phyloP scores from a whole-genome alignment of 192 early-diverging fungal genomes.

The Podila verticillata region DNA sequence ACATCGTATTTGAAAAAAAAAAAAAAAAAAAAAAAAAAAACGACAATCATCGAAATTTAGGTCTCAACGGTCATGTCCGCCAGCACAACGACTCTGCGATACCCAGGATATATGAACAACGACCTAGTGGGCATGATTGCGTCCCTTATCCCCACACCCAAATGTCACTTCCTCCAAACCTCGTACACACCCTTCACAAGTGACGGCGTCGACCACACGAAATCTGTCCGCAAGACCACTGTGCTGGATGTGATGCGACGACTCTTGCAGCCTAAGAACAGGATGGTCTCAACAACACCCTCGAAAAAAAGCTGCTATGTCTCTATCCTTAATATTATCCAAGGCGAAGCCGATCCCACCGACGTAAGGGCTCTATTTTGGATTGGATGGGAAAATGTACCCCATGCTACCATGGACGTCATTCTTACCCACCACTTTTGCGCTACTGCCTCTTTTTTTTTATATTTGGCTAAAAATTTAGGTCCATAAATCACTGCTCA shows the following conservation, averaged over 20 bases:
- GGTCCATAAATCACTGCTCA: constrained; percentile 97
- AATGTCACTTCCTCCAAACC: constrained; percentile 95
- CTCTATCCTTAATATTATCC: constrained; percentile 98
- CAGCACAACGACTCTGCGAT: constrained; percentile 94
- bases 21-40: no score
- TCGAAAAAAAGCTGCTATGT: constrained; percentile 97
- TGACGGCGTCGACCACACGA: constrained; percentile 89
- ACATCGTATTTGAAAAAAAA: background rate
- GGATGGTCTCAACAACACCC: constrained; percentile 94
- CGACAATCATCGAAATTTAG: constrained; percentile 43
- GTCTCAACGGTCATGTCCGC: constrained; percentile 99
- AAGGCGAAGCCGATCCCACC: constrained; percentile 97
- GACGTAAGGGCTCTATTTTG: constrained; percentile 67
- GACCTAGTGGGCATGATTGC: constrained; percentile 95
- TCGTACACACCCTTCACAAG: constrained; percentile 98
- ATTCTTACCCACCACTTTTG: no score
- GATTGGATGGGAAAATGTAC: background rate
- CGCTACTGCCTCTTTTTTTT: no score
- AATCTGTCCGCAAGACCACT: constrained; percentile 95
- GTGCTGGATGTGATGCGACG: constrained; percentile 98
- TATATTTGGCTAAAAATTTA: constrained; percentile 50
- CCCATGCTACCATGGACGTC: no score
- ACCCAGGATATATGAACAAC: constrained; percentile 99
- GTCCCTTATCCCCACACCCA: constrained; percentile 96
- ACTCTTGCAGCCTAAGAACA: constrained; percentile 95